phyloP scores from a whole-genome alignment of 116 monocot genomes.

The Trichopus zeylanicus region DNA sequence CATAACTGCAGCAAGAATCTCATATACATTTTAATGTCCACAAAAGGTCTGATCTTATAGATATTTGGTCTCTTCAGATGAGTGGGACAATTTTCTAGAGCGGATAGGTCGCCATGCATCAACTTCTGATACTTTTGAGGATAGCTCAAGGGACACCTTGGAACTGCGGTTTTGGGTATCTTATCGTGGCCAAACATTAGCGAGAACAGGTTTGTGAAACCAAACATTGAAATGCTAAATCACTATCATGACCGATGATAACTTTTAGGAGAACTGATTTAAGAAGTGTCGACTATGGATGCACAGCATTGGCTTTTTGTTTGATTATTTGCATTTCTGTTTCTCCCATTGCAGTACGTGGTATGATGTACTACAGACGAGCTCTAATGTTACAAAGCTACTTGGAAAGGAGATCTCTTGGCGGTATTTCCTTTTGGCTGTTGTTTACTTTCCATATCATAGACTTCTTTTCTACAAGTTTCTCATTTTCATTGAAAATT shows the following conservation, averaged over 20 bases:
- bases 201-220: conserved; percentile 71
- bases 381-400: conserved; percentile 87
- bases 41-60: too few species aligned
- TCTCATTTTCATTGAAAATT: conserved; percentile 3
- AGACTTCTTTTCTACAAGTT: not conserved
- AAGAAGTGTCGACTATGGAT: not conserved
- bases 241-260: too few species aligned
- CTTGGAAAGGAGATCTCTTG: conserved; percentile 60
- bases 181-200: conserved; percentile 90
- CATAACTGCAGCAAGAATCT: too few species aligned
- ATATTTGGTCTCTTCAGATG: conserved; percentile 65
- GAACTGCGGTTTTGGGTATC: conserved; percentile 97
- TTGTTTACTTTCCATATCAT: not conserved
- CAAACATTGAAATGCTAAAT: too few species aligned
- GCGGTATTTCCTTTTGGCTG: conserved; percentile 25
- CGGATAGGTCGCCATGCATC: conserved; percentile 59
- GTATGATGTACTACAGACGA: conserved; percentile 98
- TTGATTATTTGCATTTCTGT: not conserved
- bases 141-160: conserved; percentile 47
- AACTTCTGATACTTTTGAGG: conserved; percentile 54
- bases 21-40: too few species aligned
- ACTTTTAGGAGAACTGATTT: not conserved
- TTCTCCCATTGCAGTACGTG: conserved; percentile 56
- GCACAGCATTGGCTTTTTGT: not conserved
- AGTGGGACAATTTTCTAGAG: conserved; percentile 92